Conservation (phyloP, 768 basidiomycete genomes). For the Suillus cothurnatus region DNA sequence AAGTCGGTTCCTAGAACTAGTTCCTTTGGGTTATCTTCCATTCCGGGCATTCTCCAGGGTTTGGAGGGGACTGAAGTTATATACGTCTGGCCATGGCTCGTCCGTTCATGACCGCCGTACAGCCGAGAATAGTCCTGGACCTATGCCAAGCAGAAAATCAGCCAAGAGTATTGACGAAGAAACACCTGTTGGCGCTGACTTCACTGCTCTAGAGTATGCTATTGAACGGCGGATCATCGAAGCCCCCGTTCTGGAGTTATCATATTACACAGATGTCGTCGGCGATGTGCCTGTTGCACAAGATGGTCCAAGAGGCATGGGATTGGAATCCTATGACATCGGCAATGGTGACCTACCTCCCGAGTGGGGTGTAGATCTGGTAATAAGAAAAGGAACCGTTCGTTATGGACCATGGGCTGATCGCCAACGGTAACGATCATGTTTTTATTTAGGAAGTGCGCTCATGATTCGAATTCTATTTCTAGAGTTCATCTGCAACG, state of each 20-base stretch:
- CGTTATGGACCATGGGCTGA: slow-evolving; percentile 98
- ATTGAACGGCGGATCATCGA: slow-evolving; percentile 84
- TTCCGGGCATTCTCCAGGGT: slow-evolving; percentile 47
- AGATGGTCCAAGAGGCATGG: slow-evolving; percentile 31
- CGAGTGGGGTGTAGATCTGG: slow-evolving; percentile 91
- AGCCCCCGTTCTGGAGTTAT: slow-evolving; percentile 72
- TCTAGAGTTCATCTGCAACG: slow-evolving; percentile 73
- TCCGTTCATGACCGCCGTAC: slow-evolving; percentile 6
- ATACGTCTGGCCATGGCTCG: slow-evolving; percentile 28
- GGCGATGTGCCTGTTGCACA: slow-evolving; percentile 64
- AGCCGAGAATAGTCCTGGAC: slow-evolving; percentile 8
- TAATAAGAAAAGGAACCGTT: slow-evolving; percentile 72
- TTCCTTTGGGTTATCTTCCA: slow-evolving; percentile 37
- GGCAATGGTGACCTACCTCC: slow-evolving; percentile 89
- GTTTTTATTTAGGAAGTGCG: not conserved
- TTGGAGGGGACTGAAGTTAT: slow-evolving; percentile 57
- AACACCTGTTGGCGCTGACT: slow-evolving; percentile 57
- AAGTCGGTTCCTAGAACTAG: slow-evolving; percentile 27
- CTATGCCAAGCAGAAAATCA: slow-evolving; percentile 12
- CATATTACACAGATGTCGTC: slow-evolving; percentile 85
- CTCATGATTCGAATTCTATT: slow-evolving; percentile 8
- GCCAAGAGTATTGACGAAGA: slow-evolving; percentile 49
- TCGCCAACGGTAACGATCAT: slow-evolving; percentile 68
- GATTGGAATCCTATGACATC: slow-evolving; percentile 59
- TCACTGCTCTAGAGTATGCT: slow-evolving; percentile 75